Evolutionary conservation across 1,284 basidiomycete genomes (phyloP).

Genomic region (Ustilago tritici): DNA sequence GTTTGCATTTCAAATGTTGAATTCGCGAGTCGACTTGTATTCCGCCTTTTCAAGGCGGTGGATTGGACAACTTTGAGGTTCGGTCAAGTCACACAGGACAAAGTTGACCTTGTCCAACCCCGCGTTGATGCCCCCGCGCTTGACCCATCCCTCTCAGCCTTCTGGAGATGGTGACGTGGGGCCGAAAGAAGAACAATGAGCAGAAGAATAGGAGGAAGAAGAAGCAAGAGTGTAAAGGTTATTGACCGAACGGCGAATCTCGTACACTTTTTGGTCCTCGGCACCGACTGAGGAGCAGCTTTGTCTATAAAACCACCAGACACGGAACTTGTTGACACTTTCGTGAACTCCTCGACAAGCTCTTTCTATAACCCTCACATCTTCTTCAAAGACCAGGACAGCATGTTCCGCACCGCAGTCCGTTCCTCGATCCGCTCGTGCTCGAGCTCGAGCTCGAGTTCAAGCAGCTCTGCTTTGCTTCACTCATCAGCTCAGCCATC

Average conservation of each 20-base stretch:
- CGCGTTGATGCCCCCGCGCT: conserved; percentile 3
- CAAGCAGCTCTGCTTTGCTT: conserved; percentile 17
- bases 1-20: conserved; percentile 8
- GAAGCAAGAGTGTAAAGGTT: not conserved
- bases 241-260: not conserved
- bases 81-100: not conserved
- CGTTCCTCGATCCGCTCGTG: conserved; percentile 29
- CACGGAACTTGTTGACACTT: not conserved
- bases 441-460: conserved; percentile 7
- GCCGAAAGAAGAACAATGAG: not conserved
- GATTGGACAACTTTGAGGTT: not conserved
- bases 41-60: not conserved
- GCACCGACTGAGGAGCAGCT: not conserved
- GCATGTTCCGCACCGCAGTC: conserved; percentile 26
- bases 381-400: not conserved
- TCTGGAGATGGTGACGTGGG: conserved; percentile 3
- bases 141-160: not conserved
- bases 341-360: not conserved
- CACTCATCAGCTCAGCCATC: conserved; percentile 20
- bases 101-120: not conserved
- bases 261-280: not conserved
- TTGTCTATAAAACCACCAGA: conserved; percentile 1
- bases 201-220: not conserved
- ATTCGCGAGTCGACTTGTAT: not conserved
- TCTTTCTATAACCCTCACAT: not conserved